phyloP scores from a whole-genome alignment of 352 stramenopile species.

The Pythium scleroteichum region DNA sequence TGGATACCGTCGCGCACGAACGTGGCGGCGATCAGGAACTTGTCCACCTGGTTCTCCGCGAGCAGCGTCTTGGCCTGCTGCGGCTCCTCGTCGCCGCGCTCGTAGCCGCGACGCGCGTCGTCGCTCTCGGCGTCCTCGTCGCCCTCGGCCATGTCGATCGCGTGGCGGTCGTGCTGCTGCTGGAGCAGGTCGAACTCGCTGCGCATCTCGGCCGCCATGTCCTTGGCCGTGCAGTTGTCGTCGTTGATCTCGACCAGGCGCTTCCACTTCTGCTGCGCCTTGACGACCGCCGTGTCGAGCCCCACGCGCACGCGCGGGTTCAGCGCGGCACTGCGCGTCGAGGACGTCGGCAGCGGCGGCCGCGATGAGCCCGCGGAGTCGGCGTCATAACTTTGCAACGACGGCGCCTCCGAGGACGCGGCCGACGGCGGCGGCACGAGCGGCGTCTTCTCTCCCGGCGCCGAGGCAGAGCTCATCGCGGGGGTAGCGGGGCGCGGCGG shows the following conservation, averaged over 20 bases:
- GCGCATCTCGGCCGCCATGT: slow-evolving; percentile 83
- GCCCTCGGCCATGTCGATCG: slow-evolving; percentile 12
- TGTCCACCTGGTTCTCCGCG: slow-evolving; percentile 46
- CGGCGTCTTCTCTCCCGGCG: slow-evolving; percentile 22
- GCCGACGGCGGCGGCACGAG: slow-evolving; percentile 17
- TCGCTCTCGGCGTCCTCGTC: slow-evolving; percentile 13
- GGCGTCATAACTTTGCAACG: slow-evolving; percentile 16
- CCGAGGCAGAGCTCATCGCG: slow-evolving; percentile 17
- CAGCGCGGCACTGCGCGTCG: background rate
- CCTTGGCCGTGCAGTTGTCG: slow-evolving; percentile 79
- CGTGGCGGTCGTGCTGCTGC: slow-evolving; percentile 40
- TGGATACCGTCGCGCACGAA: slow-evolving; percentile 85
- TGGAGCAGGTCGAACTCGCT: slow-evolving; percentile 66
- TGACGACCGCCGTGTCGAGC: slow-evolving; percentile 62
- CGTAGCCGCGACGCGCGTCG: background rate
- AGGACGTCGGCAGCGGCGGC: background rate
- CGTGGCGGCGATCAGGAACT: slow-evolving; percentile 70
- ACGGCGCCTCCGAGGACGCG: slow-evolving; percentile 7
- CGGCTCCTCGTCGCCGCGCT: slow-evolving; percentile 28
- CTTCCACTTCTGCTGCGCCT: slow-evolving; percentile 87
- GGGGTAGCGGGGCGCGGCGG: no score
- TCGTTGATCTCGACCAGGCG: slow-evolving; percentile 71
- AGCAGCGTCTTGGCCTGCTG: slow-evolving; percentile 27
- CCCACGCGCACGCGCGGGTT: slow-evolving; percentile 51
- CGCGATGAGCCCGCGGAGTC: background rate